These are phyloP conservation scores for Apiospora hydei DNA, from an alignment of 2,329 filamentous ascomycete species.

Conservation along the genomic window DNA sequence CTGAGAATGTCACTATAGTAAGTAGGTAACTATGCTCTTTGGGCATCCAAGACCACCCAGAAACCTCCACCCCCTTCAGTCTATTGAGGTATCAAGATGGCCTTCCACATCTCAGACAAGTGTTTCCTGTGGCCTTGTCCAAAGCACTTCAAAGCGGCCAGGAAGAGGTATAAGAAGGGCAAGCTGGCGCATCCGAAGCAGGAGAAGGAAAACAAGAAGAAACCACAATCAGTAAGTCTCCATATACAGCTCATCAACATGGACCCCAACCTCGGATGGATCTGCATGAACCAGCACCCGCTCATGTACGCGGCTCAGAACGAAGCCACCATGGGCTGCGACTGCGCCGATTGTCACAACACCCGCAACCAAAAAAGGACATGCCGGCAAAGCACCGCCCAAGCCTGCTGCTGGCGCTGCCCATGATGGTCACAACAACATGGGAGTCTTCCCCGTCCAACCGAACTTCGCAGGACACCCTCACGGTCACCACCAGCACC, in stretches of 20 bases:
- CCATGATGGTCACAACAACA: background rate
- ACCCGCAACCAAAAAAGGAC: background rate
- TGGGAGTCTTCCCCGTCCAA: background rate
- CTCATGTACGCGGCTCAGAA: background rate
- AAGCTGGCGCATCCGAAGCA: background rate
- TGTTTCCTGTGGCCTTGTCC: slow-evolving; percentile 19
- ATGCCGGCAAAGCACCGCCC: background rate
- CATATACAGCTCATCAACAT: background rate
- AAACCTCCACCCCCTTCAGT: background rate
- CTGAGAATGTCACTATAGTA: background rate
- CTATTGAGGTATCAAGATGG: background rate
- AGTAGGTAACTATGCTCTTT: background rate
- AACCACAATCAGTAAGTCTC: background rate
- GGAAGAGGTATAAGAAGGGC: background rate
- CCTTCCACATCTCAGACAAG: background rate
- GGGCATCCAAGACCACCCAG: background rate
- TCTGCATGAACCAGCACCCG: background rate
- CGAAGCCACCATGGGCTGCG: background rate
- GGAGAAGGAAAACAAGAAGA: background rate
- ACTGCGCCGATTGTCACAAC: background rate
- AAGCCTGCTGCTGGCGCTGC: background rate
- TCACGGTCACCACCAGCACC: background rate
- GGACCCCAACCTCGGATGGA: background rate
- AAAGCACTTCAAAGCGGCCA: background rate
- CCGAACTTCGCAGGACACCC: background rate